Percentiles rank a stretch among this genome's conserved stretches.
Conservation (phyloP, 192 early-diverging fungal genomes). For the Coemansia erecta region DNA sequence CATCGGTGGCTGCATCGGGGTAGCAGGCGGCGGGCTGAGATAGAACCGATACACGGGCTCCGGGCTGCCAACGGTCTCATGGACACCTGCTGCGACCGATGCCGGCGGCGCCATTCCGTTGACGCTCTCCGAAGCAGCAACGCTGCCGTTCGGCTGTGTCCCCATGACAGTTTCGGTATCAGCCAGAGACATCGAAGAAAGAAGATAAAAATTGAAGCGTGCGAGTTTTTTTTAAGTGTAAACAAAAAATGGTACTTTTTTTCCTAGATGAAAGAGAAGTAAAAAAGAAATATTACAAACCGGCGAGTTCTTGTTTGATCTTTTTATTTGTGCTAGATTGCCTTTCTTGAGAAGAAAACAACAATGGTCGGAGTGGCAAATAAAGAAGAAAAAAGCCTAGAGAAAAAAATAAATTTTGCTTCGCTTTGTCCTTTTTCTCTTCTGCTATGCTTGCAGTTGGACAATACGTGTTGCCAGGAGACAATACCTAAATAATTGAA, state of each 20-base stretch:
- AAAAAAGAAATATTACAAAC: not conserved
- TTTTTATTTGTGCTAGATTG: too few relatives aligned
- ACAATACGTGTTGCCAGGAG: too few relatives aligned
- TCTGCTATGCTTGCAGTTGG: not conserved
- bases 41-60: conserved; percentile 51
- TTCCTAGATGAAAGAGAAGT: too few relatives aligned
- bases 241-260: too few relatives aligned
- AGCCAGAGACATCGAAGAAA: conserved; percentile 23
- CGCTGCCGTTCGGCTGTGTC: conserved; percentile 7
- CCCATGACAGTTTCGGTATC: conserved; percentile 39
- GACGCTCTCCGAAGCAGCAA: not conserved
- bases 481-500: not conserved
- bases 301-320: not conserved
- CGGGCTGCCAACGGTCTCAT: conserved; percentile 11
- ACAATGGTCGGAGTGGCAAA: not conserved
- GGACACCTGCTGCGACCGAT: not conserved
- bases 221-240: not conserved
- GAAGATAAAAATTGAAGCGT: not conserved
- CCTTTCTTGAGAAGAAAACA: not conserved
- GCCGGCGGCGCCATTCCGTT: too few relatives aligned
- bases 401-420: not conserved
- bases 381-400: not conserved
- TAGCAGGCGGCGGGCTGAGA: conserved; percentile 39
- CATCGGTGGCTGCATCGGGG: conserved; percentile 19
- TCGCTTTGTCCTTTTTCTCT: not conserved